Percentiles rank a stretch among this genome's conserved stretches.
phyloP scores from a whole-genome alignment of 2,329 filamentous ascomycete genomes.

The Zalaria obscura region DNA sequence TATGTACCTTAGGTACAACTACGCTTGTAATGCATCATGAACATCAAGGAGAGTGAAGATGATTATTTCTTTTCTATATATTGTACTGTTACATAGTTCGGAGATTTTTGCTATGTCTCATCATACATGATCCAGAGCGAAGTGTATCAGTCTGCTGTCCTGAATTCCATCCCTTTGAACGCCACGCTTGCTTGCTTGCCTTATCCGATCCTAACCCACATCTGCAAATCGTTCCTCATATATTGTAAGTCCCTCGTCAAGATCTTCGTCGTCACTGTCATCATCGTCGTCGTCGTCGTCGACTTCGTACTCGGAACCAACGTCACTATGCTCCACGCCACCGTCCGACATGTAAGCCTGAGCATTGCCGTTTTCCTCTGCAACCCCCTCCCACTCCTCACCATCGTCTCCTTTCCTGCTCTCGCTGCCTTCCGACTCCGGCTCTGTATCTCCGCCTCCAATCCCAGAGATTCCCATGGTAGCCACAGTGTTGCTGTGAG shows the following conservation, averaged over 20 bases:
- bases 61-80: too few relatives aligned
- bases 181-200: background rate
- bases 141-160: too few relatives aligned
- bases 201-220: background rate
- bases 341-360: constrained; percentile 4
- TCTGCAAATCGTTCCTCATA: constrained; percentile 4
- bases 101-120: too few relatives aligned
- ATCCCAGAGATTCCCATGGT: constrained; percentile 17
- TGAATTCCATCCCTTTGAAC: background rate
- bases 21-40: too few relatives aligned
- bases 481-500: constrained; percentile 38
- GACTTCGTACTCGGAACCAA: constrained; percentile 20
- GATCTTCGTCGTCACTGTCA: constrained; percentile 14
- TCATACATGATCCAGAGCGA: too few relatives aligned
- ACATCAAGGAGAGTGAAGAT: too few relatives aligned
- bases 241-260: constrained; percentile 10
- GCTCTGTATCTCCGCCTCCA: constrained; percentile 18
- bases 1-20: too few relatives aligned
- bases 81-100: too few relatives aligned
- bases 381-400: constrained; percentile 11
- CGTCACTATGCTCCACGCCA: constrained; percentile 17
- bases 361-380: constrained; percentile 4
- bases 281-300: constrained; percentile 13
- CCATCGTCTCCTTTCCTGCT: constrained; percentile 4
- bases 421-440: constrained; percentile 11